A percentile compares a stretch with the other conserved stretches of the same genome.
Conservation (phyloP, 768 basidiomycete species). For the Naganishia kalamii region DNA sequence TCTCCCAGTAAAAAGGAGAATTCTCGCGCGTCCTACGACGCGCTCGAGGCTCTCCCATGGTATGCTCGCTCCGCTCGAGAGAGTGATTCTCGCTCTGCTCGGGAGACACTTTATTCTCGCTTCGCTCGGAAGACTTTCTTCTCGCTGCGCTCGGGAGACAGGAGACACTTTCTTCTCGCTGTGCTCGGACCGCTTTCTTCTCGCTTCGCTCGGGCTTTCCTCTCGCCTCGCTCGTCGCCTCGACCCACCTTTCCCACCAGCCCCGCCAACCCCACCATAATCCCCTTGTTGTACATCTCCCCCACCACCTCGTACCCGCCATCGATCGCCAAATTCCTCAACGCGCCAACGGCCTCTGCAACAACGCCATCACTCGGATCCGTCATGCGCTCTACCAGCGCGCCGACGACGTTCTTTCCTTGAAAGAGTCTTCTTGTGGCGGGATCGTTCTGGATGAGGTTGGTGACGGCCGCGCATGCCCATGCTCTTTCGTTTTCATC, state of each 20-base stretch:
- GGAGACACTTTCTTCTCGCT: too few species aligned
- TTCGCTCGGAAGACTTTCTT: too few species aligned
- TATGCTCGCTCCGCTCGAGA: background rate
- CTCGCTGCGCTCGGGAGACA: background rate
- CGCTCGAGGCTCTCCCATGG: too few species aligned
- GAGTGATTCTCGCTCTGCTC: background rate
- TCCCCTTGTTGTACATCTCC: conserved; percentile 95
- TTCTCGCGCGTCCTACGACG: too few species aligned
- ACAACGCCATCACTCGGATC: conserved; percentile 86
- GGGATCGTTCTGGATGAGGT: conserved; percentile 89
- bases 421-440: conserved; percentile 83
- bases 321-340: conserved; percentile 88
- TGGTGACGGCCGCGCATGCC: conserved; percentile 95
- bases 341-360: conserved; percentile 77
- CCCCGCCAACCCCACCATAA: conserved; percentile 65
- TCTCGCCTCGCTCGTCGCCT: background rate
- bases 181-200: too few species aligned
- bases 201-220: too few species aligned
- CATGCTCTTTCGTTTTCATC: conserved; percentile 80
- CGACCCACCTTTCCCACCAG: conserved; percentile 68
- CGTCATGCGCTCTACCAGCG: conserved; percentile 74
- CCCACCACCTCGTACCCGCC: conserved; percentile 92
- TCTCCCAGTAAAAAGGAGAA: too few species aligned
- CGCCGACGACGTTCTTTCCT: conserved; percentile 81
- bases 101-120: too few species aligned